Percentiles rank a stretch among this genome's conserved stretches.
Conservation (phyloP, 208 protist species). For the Sergeia podlipaevii region DNA sequence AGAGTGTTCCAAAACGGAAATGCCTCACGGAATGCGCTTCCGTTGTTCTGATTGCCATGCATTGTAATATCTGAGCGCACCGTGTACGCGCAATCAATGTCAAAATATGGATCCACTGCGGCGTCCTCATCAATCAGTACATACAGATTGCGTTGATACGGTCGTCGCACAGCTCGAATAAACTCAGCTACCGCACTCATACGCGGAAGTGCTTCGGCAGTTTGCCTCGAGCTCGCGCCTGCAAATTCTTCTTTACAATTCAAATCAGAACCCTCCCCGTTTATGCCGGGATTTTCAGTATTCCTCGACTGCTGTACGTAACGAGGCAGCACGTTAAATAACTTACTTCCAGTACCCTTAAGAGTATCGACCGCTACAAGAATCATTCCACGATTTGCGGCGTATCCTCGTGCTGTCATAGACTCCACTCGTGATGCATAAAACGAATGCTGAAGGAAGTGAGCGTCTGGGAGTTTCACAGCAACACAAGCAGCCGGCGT, state of each 20-base stretch:
- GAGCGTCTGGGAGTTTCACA: constrained; percentile 36
- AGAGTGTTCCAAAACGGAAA: background rate
- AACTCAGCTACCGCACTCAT: constrained; percentile 37
- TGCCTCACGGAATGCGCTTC: background rate
- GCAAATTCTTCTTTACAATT: no score
- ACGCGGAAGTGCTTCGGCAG: background rate
- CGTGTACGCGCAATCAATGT: constrained; percentile 61
- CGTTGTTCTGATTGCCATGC: background rate
- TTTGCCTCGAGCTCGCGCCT: no score
- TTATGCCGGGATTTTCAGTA: no score
- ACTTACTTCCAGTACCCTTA: constrained; percentile 51
- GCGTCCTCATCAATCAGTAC: constrained; percentile 64
- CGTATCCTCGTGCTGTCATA: constrained; percentile 45
- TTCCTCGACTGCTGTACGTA: no score
- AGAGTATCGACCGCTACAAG: constrained; percentile 46
- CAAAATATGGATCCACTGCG: constrained; percentile 80
- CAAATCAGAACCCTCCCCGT: background rate
- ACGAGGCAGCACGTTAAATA: constrained; percentile 57
- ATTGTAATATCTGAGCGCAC: constrained; percentile 1
- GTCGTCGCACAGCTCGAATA: constrained; percentile 36
- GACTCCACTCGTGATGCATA: constrained; percentile 59
- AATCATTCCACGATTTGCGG: constrained; percentile 22
- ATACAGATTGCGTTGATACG: constrained; percentile 65
- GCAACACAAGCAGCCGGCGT: background rate
- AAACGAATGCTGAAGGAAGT: constrained; percentile 39